These are phyloP conservation scores for Scutellaria galericulata DNA, from an alignment of 257 asterid genomes.

Conservation along the genomic window DNA sequence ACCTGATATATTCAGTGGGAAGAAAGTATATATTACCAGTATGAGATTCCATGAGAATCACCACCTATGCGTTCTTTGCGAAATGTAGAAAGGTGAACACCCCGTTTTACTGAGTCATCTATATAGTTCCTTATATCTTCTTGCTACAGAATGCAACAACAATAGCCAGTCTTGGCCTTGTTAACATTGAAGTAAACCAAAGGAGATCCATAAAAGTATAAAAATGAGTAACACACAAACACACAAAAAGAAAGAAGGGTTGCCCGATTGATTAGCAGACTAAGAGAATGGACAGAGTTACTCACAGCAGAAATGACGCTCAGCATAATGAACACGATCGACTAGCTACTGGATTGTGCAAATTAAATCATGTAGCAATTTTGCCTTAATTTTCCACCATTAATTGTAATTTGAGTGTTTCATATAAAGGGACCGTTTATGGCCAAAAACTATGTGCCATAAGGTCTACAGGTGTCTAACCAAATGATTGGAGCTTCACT, in stretches of 20 bases:
- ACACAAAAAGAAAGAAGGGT: too few relatives aligned
- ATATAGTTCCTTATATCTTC: slow-evolving; percentile 88
- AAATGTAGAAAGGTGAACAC: slow-evolving; percentile 70
- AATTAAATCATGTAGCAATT: too few relatives aligned
- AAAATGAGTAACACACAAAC: too few relatives aligned
- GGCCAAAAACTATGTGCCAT: background rate
- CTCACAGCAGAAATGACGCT: too few relatives aligned
- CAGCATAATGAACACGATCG: too few relatives aligned
- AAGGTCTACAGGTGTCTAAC: background rate
- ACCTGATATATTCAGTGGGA: slow-evolving; percentile 2
- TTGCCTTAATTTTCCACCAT: background rate
- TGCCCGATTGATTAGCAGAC: too few relatives aligned
- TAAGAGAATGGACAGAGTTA: too few relatives aligned
- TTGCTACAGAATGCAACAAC: slow-evolving; percentile 71
- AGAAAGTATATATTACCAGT: slow-evolving; percentile 65
- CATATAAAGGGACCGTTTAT: too few relatives aligned
- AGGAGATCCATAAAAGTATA: too few relatives aligned
- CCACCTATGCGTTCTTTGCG: slow-evolving; percentile 95
- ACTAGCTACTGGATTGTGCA: too few relatives aligned
- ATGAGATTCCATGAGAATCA: slow-evolving; percentile 92
- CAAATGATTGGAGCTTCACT: too few relatives aligned
- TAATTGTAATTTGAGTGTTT: background rate
- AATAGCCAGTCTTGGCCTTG: slow-evolving; percentile 30
- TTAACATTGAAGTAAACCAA: background rate
- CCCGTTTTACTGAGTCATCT: slow-evolving; percentile 80